phyloP scores from a whole-genome alignment of 2,329 filamentous ascomycete species.

The Pseudogymnoascus sp. region DNA sequence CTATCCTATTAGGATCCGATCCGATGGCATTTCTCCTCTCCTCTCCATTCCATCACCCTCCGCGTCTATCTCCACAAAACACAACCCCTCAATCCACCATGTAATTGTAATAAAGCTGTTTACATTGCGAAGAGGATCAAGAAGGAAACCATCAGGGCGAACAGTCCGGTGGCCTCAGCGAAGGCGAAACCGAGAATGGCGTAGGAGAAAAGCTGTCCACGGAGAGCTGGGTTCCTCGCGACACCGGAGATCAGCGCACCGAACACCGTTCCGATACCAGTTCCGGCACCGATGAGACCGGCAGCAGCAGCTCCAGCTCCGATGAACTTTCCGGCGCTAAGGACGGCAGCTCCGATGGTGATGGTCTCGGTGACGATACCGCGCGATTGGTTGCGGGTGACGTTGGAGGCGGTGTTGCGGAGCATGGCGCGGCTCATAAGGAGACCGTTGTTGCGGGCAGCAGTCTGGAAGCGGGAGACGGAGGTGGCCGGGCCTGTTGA shows the following conservation, averaged over 20 bases:
- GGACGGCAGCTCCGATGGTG: slow-evolving; percentile 21
- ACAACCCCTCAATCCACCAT: background rate
- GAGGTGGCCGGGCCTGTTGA: slow-evolving; percentile 19
- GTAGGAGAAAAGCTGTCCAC: slow-evolving; percentile 52
- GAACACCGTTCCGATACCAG: slow-evolving; percentile 46
- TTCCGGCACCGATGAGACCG: slow-evolving; percentile 26
- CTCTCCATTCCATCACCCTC: slow-evolving; percentile 7
- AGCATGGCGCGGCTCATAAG: slow-evolving; percentile 21
- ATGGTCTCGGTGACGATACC: slow-evolving; percentile 22
- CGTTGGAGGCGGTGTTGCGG: slow-evolving; percentile 19
- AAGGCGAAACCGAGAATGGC: slow-evolving; percentile 58
- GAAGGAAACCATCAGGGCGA: slow-evolving; percentile 42
- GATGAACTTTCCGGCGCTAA: slow-evolving; percentile 22
- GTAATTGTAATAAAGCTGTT: slow-evolving; percentile 4
- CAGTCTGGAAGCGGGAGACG: slow-evolving; percentile 21
- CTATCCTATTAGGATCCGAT: slow-evolving; percentile 8
- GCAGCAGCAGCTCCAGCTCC: slow-evolving; percentile 22
- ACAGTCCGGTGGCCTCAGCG: slow-evolving; percentile 54
- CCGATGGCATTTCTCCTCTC: slow-evolving; percentile 8
- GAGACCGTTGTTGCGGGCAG: slow-evolving; percentile 17
- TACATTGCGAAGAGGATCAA: slow-evolving; percentile 17
- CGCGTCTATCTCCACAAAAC: slow-evolving; percentile 1
- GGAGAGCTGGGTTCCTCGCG: slow-evolving; percentile 47
- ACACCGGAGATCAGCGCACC: slow-evolving; percentile 46
- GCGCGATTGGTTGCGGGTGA: slow-evolving; percentile 21